A percentile compares a stretch with the other conserved stretches of the same genome.
Evolutionary conservation across 306 rosid species (phyloP).

Genomic region (Prunus dulcis): DNA sequence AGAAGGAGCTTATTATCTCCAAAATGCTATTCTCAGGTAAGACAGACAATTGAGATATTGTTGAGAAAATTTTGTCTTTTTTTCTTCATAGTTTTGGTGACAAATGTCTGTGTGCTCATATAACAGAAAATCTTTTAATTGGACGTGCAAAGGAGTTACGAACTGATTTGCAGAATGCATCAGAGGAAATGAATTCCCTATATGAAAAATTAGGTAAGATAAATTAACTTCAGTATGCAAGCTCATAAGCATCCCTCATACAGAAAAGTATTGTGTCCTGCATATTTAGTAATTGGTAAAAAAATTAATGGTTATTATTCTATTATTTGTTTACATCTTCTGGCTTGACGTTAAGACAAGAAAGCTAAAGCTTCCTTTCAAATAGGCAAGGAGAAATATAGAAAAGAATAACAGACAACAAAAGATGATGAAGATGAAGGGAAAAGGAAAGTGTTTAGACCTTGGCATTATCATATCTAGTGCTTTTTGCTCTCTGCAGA

Average conservation of each 20-base stretch:
- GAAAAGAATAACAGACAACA: background rate
- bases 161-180: conserved; percentile 64
- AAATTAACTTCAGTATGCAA: background rate
- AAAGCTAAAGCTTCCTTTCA: background rate
- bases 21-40: conserved; percentile 68
- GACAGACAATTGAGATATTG: conserved; percentile 14
- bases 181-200: conserved; percentile 58
- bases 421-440: background rate
- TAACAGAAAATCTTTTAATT: conserved; percentile 67
- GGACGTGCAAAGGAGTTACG: conserved; percentile 75
- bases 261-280: background rate
- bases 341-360: background rate
- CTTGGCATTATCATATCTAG: background rate
- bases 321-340: background rate
- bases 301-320: background rate
- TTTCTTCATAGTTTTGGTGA: conserved; percentile 3
- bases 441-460: background rate
- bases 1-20: conserved; percentile 72
- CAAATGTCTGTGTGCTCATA: conserved; percentile 14
- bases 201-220: conserved; percentile 64
- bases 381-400: too few species aligned
- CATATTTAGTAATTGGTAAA: background rate
- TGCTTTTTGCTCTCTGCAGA: conserved; percentile 36
- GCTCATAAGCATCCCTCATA: background rate
- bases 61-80: background rate